These are phyloP conservation scores for Ogataea nitratoaversa DNA, from an alignment of 805 yeast genomes.

Conservation along the genomic window DNA sequence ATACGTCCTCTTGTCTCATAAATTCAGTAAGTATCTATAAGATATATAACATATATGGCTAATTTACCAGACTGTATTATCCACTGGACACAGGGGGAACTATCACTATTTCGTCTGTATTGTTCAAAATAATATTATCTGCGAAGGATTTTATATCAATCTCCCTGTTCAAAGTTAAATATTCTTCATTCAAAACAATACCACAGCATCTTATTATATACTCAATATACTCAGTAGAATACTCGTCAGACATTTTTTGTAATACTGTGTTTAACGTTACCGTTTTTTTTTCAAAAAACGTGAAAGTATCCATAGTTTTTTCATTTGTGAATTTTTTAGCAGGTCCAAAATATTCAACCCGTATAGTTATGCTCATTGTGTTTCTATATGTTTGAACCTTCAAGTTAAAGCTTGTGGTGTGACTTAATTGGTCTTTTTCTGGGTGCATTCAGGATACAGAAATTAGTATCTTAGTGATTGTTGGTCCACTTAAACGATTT, in stretches of 20 bases:
- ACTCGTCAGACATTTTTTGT: not conserved
- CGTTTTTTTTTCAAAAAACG: not conserved
- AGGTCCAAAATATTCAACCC: conserved; percentile 30
- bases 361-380: conserved; percentile 9
- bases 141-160: conserved; percentile 1
- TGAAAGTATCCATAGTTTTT: conserved; percentile 10
- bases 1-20: too few relatives aligned
- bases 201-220: conserved; percentile 25
- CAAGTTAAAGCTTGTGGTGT: too few relatives aligned
- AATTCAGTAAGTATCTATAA: too few relatives aligned
- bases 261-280: conserved; percentile 8
- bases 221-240: conserved; percentile 17
- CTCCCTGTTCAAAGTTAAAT: conserved; percentile 20
- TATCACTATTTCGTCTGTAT: conserved; percentile 22
- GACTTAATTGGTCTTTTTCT: too few relatives aligned
- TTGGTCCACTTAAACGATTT: too few relatives aligned
- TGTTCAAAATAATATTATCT: conserved; percentile 6
- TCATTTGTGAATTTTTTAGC: conserved; percentile 25
- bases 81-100: conserved; percentile 33
- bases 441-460: too few relatives aligned
- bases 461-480: too few relatives aligned
- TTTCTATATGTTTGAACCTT: too few relatives aligned
- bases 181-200: conserved; percentile 25
- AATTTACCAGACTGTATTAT: conserved; percentile 1
- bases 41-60: too few relatives aligned